Base-by-base conservation (phyloP, 1,139 yeast species). In the Suhomyces bolitotheri region DNA sequence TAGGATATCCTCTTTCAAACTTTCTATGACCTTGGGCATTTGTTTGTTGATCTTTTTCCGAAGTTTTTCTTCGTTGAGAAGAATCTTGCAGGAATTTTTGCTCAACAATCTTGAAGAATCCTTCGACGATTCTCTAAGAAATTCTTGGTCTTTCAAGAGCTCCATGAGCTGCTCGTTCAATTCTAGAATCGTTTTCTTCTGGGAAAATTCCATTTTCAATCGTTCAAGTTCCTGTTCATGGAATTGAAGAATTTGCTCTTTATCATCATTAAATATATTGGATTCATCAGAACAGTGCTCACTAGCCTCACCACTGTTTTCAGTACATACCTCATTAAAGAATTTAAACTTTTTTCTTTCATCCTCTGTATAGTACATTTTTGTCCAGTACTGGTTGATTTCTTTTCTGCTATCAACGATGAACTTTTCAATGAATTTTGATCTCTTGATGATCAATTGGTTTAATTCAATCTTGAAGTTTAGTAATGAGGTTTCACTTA, bases 81-180 rank as follows among this genome's bases (percentile, higher is more conserved):
- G 63, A 17, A 89, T 82, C 42, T 81, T 81, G 46, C 94, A 90
- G 3, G 92, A 84, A 45, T 88, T 82, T 50, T 86, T 78, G 43
- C 85, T 76, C 34, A 85, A 63, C 27, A 90, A 66, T 43, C 97
- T 71, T 0, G 94, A 80, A 0, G 96, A 81, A 54, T 92, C 95
- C 49, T 80, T 82, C 1, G 86, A 76, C 4, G 94, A 79, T 45
- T 79, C 82, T 29, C 72, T 80, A 25, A 92, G 67, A 33, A 77
- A 77, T 4, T 59, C 53, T 46, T 83, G 83, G 49, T 88, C 95
- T 14, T 66, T 61, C 23, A 79, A 60, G 12, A 90, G 58, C 6
- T 69, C 73, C 31, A 72, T 65, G 44, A 85, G 73, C 36, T 75
- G 76, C 4, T 73, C 68, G 27, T 83, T 76, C 10, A 75, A 56